Conservation (phyloP, 2,329 filamentous ascomycete genomes). For the Fonsecaea nubica region DNA sequence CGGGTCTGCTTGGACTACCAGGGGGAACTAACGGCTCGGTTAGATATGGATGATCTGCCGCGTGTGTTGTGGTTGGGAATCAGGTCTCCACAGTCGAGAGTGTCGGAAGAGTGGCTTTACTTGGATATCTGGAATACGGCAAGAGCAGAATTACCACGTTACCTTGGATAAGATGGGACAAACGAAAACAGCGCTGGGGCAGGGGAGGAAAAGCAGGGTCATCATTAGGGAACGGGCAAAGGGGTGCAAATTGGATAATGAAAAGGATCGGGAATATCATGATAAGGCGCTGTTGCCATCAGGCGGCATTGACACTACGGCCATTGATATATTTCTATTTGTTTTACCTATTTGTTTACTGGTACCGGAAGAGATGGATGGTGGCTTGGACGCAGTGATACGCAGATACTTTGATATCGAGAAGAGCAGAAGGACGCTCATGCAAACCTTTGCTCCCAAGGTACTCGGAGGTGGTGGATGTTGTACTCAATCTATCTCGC, state of each 20-base stretch:
- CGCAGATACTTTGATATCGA: background rate
- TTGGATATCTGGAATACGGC: background rate
- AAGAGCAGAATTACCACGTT: background rate
- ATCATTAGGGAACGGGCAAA: background rate
- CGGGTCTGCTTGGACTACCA: background rate
- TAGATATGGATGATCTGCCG: background rate
- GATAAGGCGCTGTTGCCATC: background rate
- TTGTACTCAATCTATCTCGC: no score
- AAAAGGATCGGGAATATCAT: background rate
- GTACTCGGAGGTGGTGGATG: no score
- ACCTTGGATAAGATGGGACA: background rate
- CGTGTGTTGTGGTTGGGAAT: background rate
- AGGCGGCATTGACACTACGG: background rate
- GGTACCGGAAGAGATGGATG: no score
- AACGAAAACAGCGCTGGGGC: background rate
- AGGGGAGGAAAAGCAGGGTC: slow-evolving; percentile 1
- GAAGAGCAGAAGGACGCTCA: no score
- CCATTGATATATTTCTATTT: background rate
- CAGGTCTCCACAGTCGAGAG: background rate
- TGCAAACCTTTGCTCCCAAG: no score
- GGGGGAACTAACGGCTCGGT: background rate
- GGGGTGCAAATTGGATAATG: background rate
- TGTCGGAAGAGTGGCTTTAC: background rate
- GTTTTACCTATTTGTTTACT: background rate
- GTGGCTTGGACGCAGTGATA: no score